Conservation (phyloP, 768 basidiomycete genomes). For the Coprinopsis cinerea region DNA sequence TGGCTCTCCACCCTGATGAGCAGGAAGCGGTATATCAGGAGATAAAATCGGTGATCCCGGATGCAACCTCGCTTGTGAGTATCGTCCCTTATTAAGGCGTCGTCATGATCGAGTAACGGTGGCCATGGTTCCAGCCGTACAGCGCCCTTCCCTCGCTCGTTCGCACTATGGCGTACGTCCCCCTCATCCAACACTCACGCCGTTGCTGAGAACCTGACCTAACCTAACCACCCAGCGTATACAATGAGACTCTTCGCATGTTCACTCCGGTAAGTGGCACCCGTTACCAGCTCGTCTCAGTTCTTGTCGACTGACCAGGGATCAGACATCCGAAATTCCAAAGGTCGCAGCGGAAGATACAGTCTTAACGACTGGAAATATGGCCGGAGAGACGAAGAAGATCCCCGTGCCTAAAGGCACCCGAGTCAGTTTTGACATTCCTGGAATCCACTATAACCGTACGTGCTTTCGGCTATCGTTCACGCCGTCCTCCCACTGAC, state of each 20-base stretch:
- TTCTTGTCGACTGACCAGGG: too few species aligned
- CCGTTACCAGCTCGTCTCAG: neutral
- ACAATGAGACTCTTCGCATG: slow-evolving; percentile 1
- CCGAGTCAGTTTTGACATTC: slow-evolving; percentile 26
- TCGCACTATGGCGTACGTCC: neutral
- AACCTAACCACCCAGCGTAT: neutral
- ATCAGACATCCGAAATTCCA: slow-evolving; percentile 35
- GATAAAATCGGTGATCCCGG: too few species aligned
- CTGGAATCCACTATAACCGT: slow-evolving; percentile 49
- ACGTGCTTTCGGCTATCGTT: too few species aligned
- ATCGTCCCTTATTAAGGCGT: too few species aligned
- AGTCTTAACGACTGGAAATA: slow-evolving; percentile 25
- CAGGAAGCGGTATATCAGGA: slow-evolving; percentile 40
- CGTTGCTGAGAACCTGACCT: neutral
- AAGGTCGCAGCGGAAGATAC: slow-evolving; percentile 45
- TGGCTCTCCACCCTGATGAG: slow-evolving; percentile 39
- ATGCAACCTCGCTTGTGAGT: slow-evolving; percentile 23
- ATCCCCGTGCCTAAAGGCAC: slow-evolving; percentile 40
- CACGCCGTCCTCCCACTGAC: too few species aligned
- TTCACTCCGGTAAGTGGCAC: slow-evolving; percentile 27
- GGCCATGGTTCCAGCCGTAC: neutral
- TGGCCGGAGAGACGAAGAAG: slow-evolving; percentile 30
- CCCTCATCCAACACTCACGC: neutral
- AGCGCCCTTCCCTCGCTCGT: neutral
- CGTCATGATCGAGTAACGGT: neutral